A percentile compares a stretch with the other conserved stretches of the same genome.
Conservation (phyloP, 768 basidiomycete species). For the Auricularia heimuer region DNA sequence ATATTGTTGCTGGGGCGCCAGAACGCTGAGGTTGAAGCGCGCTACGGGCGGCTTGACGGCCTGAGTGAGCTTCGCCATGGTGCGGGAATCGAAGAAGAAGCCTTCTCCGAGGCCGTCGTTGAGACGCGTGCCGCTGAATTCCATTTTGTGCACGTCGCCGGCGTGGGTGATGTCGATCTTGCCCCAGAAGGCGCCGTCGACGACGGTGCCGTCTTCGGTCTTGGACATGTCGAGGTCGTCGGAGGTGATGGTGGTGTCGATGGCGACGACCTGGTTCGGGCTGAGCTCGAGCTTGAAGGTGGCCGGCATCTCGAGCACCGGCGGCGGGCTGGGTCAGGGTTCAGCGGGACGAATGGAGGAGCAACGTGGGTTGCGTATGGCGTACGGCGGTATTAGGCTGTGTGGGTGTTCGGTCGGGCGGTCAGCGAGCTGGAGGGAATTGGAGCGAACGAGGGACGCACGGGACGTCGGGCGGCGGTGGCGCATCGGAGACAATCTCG, state of each 20-base stretch:
- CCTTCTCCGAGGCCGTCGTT: slow-evolving; percentile 41
- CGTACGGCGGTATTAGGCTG: background rate
- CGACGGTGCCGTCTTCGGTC: slow-evolving; percentile 81
- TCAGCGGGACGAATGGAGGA: background rate
- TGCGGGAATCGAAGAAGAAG: slow-evolving; percentile 58
- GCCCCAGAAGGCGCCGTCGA: slow-evolving; percentile 82
- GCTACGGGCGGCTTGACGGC: slow-evolving; percentile 67
- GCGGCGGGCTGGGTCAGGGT: slow-evolving; percentile 38
- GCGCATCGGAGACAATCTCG: slow-evolving; percentile 77
- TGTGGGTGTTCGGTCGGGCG: background rate
- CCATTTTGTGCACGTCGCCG: slow-evolving; percentile 64
- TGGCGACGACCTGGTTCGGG: slow-evolving; percentile 69
- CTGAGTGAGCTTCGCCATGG: slow-evolving; percentile 65
- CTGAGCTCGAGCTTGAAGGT: slow-evolving; percentile 72
- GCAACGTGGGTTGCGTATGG: background rate
- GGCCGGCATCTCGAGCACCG: slow-evolving; percentile 79
- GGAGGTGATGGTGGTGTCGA: slow-evolving; percentile 70
- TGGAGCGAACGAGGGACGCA: slow-evolving; percentile 28
- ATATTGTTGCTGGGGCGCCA: slow-evolving; percentile 65
- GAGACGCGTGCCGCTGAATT: slow-evolving; percentile 72
- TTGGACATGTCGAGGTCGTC: slow-evolving; percentile 85
- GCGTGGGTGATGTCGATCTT: slow-evolving; percentile 75
- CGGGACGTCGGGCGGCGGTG: slow-evolving; percentile 79
- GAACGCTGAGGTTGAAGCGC: slow-evolving; percentile 64
- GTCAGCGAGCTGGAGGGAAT: too few species aligned